Evolutionary conservation across 192 early-diverging fungal genomes (phyloP), one percentile per base, ranked within the genome.

Genomic region (Coemansia sp.): DNA sequence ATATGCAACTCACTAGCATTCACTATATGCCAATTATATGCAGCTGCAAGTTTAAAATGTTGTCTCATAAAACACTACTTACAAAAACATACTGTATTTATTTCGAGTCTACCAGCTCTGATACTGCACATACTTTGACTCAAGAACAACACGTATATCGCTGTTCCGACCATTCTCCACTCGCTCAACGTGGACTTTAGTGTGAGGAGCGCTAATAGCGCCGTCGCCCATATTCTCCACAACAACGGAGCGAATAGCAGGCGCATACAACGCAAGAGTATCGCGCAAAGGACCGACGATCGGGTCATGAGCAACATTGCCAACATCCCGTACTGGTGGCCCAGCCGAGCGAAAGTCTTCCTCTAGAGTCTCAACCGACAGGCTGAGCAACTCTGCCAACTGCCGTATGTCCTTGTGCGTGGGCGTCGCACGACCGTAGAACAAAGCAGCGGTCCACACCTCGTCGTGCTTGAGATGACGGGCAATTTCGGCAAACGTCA

Each of bases 401-500:
- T 49, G 23, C 17, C 58, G 65, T 10, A 80, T 75, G 47, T 80
- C 78, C 50, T 74, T 75, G 41, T 66, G 67, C 37, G 78, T 63
- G 19, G 78, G 78, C 23, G 78, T 62, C 63, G 86, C 88, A 45
- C 86, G 86, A 11, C 88, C 88, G 60, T 89, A 89, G 65, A 89
- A 89, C 39, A 89, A 63, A 1, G 88, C 84, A 9, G 88, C 88
- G 11, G 83, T 82, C 84, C 87, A 89, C 5, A 89, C 82, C 68
- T 89, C 88, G 65, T 87, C 83, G 43, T 79, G 84, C 1, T 66
- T 71, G 25, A 89, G 63, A 29, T 75, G 62, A 19, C 72, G 41
- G 11, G 80, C 85, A 62, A 89, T 86, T 43, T 87, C 64, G 12
- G 76, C 72, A 72, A 88, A 88, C 63, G 78, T 72, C 22, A 81